These are phyloP conservation scores for Bjerkandera adusta DNA, from an alignment of 1,284 basidiomycete genomes.

Conservation along the genomic window DNA sequence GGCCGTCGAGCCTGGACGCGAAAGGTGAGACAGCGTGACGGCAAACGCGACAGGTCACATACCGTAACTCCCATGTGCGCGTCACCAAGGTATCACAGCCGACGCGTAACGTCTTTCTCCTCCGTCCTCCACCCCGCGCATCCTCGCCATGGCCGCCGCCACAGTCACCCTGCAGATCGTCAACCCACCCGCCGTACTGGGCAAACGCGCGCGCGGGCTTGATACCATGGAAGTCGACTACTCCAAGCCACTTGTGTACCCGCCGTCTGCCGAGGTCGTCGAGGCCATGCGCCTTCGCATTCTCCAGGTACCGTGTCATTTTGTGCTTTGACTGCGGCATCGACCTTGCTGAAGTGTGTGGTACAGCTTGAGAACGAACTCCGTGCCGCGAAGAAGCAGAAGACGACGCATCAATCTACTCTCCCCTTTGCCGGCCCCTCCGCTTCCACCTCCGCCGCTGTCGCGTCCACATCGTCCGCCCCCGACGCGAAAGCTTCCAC, in stretches of 20 bases:
- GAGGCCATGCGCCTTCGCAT: slow-evolving; percentile 38
- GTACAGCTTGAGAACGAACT: slow-evolving; percentile 38
- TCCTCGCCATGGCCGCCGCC: background rate
- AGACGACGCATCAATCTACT: slow-evolving; percentile 18
- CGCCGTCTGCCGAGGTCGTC: slow-evolving; percentile 27
- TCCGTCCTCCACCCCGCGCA: background rate
- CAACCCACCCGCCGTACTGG: background rate
- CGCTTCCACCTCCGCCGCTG: background rate
- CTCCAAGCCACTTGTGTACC: slow-evolving; percentile 14
- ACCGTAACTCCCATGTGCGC: background rate
- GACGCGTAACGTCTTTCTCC: background rate
- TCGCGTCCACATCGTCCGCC: slow-evolving; percentile 16
- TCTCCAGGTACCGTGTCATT: slow-evolving; percentile 28
- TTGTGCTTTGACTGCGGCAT: background rate
- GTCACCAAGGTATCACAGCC: background rate
- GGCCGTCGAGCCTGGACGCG: too few relatives aligned
- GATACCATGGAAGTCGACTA: slow-evolving; percentile 7
- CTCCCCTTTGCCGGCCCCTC: slow-evolving; percentile 9
- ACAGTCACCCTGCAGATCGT: background rate
- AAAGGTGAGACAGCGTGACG: background rate
- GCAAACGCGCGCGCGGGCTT: background rate
- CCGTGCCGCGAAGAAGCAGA: slow-evolving; percentile 25
- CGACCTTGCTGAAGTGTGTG: too few relatives aligned
- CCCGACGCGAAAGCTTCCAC: slow-evolving; percentile 33
- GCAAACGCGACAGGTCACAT: background rate